Percentiles rank a stretch among this genome's conserved stretches.
Conservation (phyloP, 2,329 filamentous ascomycete genomes). For the Cercospora sp. region DNA sequence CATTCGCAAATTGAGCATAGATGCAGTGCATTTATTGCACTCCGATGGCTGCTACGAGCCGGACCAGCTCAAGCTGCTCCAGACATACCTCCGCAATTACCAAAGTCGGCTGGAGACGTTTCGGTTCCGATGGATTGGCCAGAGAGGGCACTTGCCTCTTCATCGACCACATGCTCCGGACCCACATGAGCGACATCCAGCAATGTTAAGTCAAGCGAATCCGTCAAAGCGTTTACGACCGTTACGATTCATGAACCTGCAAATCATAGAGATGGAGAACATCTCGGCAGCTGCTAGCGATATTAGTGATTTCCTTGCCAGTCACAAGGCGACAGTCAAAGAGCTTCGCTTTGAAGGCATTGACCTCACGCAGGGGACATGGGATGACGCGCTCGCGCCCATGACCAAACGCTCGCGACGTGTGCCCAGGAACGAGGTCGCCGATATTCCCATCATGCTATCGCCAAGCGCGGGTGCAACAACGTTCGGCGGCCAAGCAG, state of each 20-base stretch:
- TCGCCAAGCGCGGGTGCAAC: conserved; percentile 26
- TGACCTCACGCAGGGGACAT: conserved; percentile 67
- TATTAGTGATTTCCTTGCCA: conserved; percentile 66
- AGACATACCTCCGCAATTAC: conserved; percentile 75
- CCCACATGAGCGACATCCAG: conserved; percentile 20
- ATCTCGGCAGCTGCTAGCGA: conserved; percentile 69
- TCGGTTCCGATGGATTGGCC: conserved; percentile 74
- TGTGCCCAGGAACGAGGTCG: conserved; percentile 17
- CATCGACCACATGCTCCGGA: conserved; percentile 55
- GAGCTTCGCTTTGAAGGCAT: conserved; percentile 82
- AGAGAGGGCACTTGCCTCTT: conserved; percentile 71
- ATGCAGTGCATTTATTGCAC: conserved; percentile 60
- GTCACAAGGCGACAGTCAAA: conserved; percentile 66
- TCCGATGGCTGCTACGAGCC: conserved; percentile 44
- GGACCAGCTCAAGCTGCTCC: conserved; percentile 66
- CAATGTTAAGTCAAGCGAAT: conserved; percentile 2
- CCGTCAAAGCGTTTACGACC: conserved; percentile 35
- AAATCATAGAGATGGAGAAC: conserved; percentile 71
- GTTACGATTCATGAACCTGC: conserved; percentile 66
- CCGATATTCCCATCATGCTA: conserved; percentile 40
- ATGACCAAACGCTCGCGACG: conserved; percentile 49
- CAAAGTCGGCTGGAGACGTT: conserved; percentile 52
- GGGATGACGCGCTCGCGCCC: conserved; percentile 79
- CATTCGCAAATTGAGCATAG: conserved; percentile 69
- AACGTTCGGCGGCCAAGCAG: conserved; percentile 23